These are phyloP conservation scores for Microascus cirrosus DNA, from an alignment of 2,329 filamentous ascomycete genomes.

Conservation along the genomic window DNA sequence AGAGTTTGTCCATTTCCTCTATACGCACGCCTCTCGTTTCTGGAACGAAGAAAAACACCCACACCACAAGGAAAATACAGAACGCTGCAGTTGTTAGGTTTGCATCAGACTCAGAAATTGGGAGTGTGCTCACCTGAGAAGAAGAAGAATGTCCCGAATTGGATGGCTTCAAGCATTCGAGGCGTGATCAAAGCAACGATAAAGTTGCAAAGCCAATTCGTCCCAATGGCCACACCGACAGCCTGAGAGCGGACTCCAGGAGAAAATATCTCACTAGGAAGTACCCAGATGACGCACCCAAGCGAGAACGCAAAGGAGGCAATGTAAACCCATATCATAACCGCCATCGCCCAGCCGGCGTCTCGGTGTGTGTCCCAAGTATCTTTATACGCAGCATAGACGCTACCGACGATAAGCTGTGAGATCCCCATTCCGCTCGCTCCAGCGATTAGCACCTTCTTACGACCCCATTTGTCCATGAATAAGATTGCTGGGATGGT, in stretches of 20 bases:
- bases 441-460: conserved; percentile 13
- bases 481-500: conserved; percentile 10
- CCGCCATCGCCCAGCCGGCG: conserved; percentile 15
- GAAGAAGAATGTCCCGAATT: conserved; percentile 8
- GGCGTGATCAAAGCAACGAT: conserved; percentile 8
- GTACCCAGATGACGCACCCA: conserved; percentile 37
- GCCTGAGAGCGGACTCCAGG: conserved; percentile 51
- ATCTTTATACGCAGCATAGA: conserved; percentile 13
- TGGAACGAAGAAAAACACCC: conserved; percentile 23
- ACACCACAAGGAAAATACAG: conserved; percentile 6
- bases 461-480: conserved; percentile 15
- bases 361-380: conserved; percentile 14
- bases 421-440: conserved; percentile 15
- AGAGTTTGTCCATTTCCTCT: conserved; percentile 43
- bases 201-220: conserved; percentile 8
- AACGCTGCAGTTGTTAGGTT: not conserved
- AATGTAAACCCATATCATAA: conserved; percentile 37
- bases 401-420: conserved; percentile 14
- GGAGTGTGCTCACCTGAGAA: conserved; percentile 1
- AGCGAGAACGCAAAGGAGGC: conserved; percentile 46
- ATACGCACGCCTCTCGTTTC: conserved; percentile 45
- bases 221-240: conserved; percentile 21
- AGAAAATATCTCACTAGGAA: conserved; percentile 49
- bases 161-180: conserved; percentile 5
- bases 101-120: not conserved